Evolutionary conservation across 1,284 basidiomycete species (phyloP), one percentile per base, ranked within the genome.

Genomic region (Cutaneotrichosporon sp.): DNA sequence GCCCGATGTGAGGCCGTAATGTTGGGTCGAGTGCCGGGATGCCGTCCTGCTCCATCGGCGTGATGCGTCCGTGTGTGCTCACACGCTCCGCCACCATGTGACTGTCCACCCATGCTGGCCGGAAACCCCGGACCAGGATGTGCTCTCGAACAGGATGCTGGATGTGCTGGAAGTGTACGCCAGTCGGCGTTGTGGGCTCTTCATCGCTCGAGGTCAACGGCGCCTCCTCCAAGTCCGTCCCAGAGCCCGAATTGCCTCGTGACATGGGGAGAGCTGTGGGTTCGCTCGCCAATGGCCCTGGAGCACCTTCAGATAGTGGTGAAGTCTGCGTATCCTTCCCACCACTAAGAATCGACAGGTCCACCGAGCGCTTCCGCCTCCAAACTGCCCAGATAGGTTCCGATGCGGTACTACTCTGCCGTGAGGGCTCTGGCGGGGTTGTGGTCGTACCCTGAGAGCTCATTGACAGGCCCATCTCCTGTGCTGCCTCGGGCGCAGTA

Each of bases 1-100:
- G 70, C 5, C 79, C 79, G 16, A 81, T 74, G 7, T 62, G 38
- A 8, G 74, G 69, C 10, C 66, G 42, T 32, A 78, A 63, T 4
- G 52, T 62, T 2, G 76, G 73, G 56, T 77, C 59, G 4, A 78
- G 65, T 1, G 78, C 76, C 0, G 76, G 74, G 1, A 77, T 66
- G 50, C 88, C 77, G 66, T 86, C 85, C 0, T 88, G 82, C 73
- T 97, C 94, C 73, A 98, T 84, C 0, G 88, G 84, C 7, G 93
- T 85, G 11, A 94, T 85, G 7, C 86, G 80, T 7, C 95, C 95
- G 38, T 85, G 84, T 1, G 88, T 88, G 30, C 89, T 88, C 13
- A 97, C 87, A 7, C 95, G 86, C 79, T 97, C 93, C n/a, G 93
- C 85, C 64, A 97, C 89, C 83, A 90, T 88, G 8, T 50, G 57